These are phyloP conservation scores for Cryptosporidium meleagridis DNA, from an alignment of 169 alveolate species.

Conservation along the genomic window DNA sequence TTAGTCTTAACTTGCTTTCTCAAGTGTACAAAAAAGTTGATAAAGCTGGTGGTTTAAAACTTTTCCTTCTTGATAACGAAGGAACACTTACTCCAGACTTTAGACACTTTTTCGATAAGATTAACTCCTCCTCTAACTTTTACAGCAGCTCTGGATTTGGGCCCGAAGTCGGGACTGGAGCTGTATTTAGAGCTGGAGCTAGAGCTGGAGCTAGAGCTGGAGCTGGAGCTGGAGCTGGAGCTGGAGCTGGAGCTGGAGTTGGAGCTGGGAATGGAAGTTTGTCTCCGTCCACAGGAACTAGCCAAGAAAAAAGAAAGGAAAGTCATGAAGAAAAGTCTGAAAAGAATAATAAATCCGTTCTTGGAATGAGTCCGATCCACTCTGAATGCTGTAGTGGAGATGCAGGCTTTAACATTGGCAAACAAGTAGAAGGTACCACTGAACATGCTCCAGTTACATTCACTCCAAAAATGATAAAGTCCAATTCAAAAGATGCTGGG, in stretches of 20 bases:
- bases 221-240: not conserved
- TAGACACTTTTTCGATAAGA: conserved; percentile 59
- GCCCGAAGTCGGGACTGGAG: no score
- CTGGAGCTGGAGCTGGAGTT: not conserved
- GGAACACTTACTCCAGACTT: conserved; percentile 82
- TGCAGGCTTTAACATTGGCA: not conserved
- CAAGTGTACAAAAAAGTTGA: conserved; percentile 15
- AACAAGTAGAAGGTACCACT: not conserved
- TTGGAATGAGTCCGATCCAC: not conserved
- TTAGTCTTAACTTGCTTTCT: conserved; percentile 20
- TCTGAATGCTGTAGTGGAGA: not conserved
- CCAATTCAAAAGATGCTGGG: not conserved
- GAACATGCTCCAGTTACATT: no score
- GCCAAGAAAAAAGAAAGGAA: not conserved
- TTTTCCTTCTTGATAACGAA: conserved; percentile 81
- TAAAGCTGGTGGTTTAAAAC: conserved; percentile 35
- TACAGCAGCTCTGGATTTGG: not conserved
- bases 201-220: not conserved
- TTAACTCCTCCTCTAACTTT: not conserved
- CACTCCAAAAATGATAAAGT: not conserved
- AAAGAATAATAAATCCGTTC: not conserved
- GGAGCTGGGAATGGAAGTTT: not conserved
- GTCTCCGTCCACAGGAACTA: not conserved
- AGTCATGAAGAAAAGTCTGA: no score
- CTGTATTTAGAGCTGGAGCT: no score